Evolutionary conservation across 1,139 yeast genomes (phyloP).

Genomic region (Lodderomyces metapsilosis): DNA sequence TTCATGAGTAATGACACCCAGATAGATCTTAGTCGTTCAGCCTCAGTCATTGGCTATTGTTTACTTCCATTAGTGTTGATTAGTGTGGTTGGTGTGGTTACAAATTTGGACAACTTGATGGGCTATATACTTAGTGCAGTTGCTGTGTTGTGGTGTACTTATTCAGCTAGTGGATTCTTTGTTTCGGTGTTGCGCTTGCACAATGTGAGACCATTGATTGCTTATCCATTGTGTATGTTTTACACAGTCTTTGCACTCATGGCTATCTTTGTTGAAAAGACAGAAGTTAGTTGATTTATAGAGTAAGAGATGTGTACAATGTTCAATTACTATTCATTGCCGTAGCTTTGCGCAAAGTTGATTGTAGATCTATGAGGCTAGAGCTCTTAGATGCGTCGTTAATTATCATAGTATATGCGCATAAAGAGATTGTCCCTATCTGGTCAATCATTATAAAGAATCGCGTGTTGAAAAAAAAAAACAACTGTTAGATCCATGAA

Average conservation of each 20-base stretch:
- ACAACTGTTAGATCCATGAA: too few relatives aligned
- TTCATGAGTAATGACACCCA: slow-evolving; percentile 67
- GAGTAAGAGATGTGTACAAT: too few relatives aligned
- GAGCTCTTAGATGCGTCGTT: too few relatives aligned
- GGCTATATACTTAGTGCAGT: slow-evolving; percentile 73
- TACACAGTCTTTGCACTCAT: slow-evolving; percentile 93
- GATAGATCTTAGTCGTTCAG: slow-evolving; percentile 72
- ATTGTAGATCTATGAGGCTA: too few relatives aligned
- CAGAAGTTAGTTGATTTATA: slow-evolving; percentile 11
- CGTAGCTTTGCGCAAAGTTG: too few relatives aligned
- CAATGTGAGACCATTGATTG: slow-evolving; percentile 86
- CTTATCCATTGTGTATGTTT: slow-evolving; percentile 90
- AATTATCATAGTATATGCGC: too few relatives aligned
- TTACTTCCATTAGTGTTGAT: slow-evolving; percentile 83
- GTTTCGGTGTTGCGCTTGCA: slow-evolving; percentile 80
- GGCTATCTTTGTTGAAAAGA: slow-evolving; percentile 81
- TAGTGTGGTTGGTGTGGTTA: slow-evolving; percentile 70
- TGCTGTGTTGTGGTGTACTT: slow-evolving; percentile 91
- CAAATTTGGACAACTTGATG: slow-evolving; percentile 64
- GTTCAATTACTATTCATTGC: not conserved
- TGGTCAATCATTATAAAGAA: not conserved
- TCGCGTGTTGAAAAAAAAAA: too few relatives aligned
- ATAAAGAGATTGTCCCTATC: too few relatives aligned
- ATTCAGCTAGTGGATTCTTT: slow-evolving; percentile 90
- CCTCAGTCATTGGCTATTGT: slow-evolving; percentile 93